These are phyloP conservation scores for Dryas octopetala DNA, from an alignment of 306 rosid species.

Conservation along the genomic window DNA sequence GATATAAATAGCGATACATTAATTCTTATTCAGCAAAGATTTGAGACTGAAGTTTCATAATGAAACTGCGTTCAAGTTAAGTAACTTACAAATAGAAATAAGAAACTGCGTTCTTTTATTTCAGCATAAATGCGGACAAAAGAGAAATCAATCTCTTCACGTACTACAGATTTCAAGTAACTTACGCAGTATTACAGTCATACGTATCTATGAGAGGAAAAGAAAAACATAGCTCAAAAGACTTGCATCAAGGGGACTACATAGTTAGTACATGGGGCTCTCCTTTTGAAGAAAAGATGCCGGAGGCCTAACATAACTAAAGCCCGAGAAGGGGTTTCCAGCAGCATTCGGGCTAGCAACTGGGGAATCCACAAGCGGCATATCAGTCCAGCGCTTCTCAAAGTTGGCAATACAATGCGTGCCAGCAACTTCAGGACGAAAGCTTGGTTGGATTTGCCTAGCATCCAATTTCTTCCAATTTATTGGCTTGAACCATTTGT, in stretches of 20 bases:
- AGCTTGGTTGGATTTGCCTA: conserved; percentile 83
- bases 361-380: conserved; percentile 84
- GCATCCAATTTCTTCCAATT: conserved; percentile 78
- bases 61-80: too few relatives aligned
- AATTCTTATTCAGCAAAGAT: too few relatives aligned
- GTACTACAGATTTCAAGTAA: background rate
- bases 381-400: conserved; percentile 91
- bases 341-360: conserved; percentile 74
- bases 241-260: background rate
- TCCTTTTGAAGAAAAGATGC: conserved; percentile 70
- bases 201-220: background rate
- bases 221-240: background rate
- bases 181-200: background rate
- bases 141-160: background rate
- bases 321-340: conserved; percentile 72
- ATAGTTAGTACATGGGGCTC: conserved; percentile 21
- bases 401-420: conserved; percentile 87
- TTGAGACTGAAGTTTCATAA: too few relatives aligned
- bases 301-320: conserved; percentile 76
- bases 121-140: too few relatives aligned
- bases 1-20: too few relatives aligned
- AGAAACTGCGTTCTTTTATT: too few relatives aligned
- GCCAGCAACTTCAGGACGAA: conserved; percentile 85
- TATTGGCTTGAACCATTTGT: conserved; percentile 90
- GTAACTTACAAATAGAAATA: too few relatives aligned